These are phyloP conservation scores for Boletus barrowsii DNA, from an alignment of 768 basidiomycete species.

Conservation along the genomic window DNA sequence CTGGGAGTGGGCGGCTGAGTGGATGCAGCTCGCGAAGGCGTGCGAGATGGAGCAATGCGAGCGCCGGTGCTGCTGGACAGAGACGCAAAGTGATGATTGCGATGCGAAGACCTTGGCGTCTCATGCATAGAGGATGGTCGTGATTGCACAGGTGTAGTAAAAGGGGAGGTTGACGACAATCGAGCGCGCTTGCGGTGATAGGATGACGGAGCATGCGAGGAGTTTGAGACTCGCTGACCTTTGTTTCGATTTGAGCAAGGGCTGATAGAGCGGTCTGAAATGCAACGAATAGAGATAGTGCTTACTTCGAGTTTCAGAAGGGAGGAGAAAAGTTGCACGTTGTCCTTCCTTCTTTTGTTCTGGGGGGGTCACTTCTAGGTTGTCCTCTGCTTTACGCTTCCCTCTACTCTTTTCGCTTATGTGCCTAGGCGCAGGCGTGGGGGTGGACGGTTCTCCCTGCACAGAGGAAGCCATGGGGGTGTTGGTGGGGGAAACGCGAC, in stretches of 20 bases:
- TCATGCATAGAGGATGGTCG: conserved; percentile 30
- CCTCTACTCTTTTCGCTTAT: conserved; percentile 43
- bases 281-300: conserved; percentile 15
- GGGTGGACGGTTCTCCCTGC: conserved; percentile 31
- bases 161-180: conserved; percentile 42
- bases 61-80: conserved; percentile 36
- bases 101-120: conserved; percentile 17
- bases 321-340: conserved; percentile 61
- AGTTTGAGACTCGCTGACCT: conserved; percentile 55
- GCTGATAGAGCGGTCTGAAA: conserved; percentile 21
- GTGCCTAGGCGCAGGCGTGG: conserved; percentile 31
- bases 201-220: conserved; percentile 66
- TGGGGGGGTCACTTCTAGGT: conserved; percentile 66
- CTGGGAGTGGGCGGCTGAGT: conserved; percentile 27
- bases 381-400: conserved; percentile 74
- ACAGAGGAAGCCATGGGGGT: conserved; percentile 12
- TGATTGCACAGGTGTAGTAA: conserved; percentile 31
- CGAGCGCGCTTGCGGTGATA: conserved; percentile 71
- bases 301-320: conserved; percentile 56
- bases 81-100: conserved; percentile 25
- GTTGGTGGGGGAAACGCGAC: conserved; percentile 7
- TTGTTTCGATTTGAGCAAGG: conserved; percentile 24
- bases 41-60: conserved; percentile 26
- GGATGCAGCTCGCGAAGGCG: conserved; percentile 38
- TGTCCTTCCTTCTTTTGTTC: conserved; percentile 51